Base-by-base conservation (phyloP, 257 asterid species). In the Jasminum sambac region DNA sequence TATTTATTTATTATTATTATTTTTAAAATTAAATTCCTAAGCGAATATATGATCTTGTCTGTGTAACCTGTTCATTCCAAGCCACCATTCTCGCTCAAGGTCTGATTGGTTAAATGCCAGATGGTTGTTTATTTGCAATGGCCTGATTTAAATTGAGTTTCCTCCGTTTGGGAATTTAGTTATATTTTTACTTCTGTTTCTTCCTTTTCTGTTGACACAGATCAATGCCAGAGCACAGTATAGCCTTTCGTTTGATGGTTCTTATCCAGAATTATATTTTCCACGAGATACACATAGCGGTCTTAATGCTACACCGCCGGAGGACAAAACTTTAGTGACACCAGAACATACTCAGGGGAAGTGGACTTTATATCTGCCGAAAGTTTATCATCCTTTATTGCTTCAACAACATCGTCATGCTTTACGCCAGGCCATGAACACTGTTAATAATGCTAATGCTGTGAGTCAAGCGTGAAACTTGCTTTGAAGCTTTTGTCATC, bases 211-310 rank as follows among this genome's bases (percentile, higher is more conserved):
- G 13, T 55, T 39, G 64, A 76, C 64, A 43, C 87, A 95, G 99
- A 84, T 95, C 68, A 95, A 89, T 74, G 96, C 99, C 41, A 90
- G 98, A 76, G 99, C 99, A 69, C 85, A 77, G 61, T 95, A 89
- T 76, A 81, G 99, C 77, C 83, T 95, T 74, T 88, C 93, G 66
- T 85, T 81, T 82, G 93, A 85, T 73, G 99, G 99, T 66, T 75
- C 96, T 71, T 88, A 69, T 60, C 99, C 99, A 37, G 90, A 89
- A 70, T 75, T 95, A 73, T 89, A 81, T 84, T 78, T 86, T 77
- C 95, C 90, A 64, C 81, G 80, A 76, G 87, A 76, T 52, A 72
- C 79, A 64, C 85, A 77, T 77, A 76, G 78, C 72, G 61, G 66
- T 66, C 70, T 72, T 77, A 64, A 63, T 48, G 68, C 79, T 69